phyloP scores from a whole-genome alignment of 2,329 filamentous ascomycete species.

The Phialemonium atrogriseum region DNA sequence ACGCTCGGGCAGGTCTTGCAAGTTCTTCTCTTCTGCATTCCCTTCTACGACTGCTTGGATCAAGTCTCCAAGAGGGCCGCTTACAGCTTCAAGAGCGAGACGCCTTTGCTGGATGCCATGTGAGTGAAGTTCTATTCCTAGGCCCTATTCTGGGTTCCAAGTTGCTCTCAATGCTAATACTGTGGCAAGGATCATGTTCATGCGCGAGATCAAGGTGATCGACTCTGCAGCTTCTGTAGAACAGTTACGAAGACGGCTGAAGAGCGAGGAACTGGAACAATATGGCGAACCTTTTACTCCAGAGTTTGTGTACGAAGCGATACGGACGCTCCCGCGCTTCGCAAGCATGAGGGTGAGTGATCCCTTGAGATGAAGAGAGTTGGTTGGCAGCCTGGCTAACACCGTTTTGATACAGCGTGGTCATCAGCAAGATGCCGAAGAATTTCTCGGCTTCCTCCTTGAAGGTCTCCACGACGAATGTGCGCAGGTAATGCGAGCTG shows the following conservation, averaged over 20 bases:
- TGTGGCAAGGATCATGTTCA: slow-evolving; percentile 76
- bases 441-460: slow-evolving; percentile 88
- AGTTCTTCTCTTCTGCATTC: slow-evolving; percentile 86
- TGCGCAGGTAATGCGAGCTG: slow-evolving; percentile 60
- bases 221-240: slow-evolving; percentile 70
- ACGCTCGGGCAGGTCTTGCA: slow-evolving; percentile 70
- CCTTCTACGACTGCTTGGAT: slow-evolving; percentile 91
- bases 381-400: slow-evolving; percentile 9
- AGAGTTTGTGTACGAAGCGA: slow-evolving; percentile 91
- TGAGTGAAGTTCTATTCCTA: slow-evolving; percentile 34
- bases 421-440: slow-evolving; percentile 95
- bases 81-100: slow-evolving; percentile 92
- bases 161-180: neutral
- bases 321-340: slow-evolving; percentile 78
- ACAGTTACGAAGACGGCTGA: slow-evolving; percentile 64
- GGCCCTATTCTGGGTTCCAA: neutral
- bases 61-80: slow-evolving; percentile 74
- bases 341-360: slow-evolving; percentile 75
- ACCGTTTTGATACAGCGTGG: slow-evolving; percentile 53
- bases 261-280: slow-evolving; percentile 75
- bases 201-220: slow-evolving; percentile 83
- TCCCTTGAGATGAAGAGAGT: neutral
- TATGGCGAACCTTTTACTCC: slow-evolving; percentile 89
- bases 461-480: slow-evolving; percentile 94
- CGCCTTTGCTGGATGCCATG: slow-evolving; percentile 90